Evolutionary conservation across 805 yeast genomes (phyloP), one percentile per base, ranked within the genome.

Genomic region (Hanseniaspora occidentalis): DNA sequence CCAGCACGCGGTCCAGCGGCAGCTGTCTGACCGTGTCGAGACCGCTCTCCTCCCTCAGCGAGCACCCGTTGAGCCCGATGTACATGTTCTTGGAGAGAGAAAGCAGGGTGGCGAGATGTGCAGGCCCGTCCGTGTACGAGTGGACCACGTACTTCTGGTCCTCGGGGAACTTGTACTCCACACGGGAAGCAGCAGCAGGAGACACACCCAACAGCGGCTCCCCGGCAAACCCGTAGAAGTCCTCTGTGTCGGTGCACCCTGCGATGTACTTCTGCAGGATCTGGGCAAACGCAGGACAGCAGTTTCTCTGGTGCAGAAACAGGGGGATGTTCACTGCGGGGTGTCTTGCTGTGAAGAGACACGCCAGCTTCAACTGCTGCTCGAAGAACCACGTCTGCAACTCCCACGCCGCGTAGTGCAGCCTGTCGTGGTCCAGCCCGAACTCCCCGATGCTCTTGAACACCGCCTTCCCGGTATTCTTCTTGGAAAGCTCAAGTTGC

Each of bases 401-500:
- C 6, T 72, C 78, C 42, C 67, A 74, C 2, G 82, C 65, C 0
- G 96, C 74, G 52, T 75, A 82, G 50, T 83, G 79, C 38, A 92
- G 62, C 44, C 99, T 65, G 58, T 92, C 99, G 56, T 88, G 89
- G 56, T 92, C 99, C 37, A 92, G 65, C 0, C 99, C 99, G 38
- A 92, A 76, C 60, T 92, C 99, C 11, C 99, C 99, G 62, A 88
- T 79, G 1, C 96, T 92, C 50, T 71, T 72, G 21, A 92, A 80
- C 2, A 62, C 50, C 1, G 81, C n/a, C n/a, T n/a, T n/a, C n/a
- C n/a, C n/a, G n/a, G n/a, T n/a, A n/a, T n/a, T n/a, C n/a, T n/a
- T n/a, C n/a, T n/a, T n/a, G n/a, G n/a, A n/a, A n/a, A n/a, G n/a
- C 4, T 85, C 82, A 1, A 61, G 49, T 5, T 57, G 44, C 0